These are phyloP conservation scores for Phlyctochytrium planicorne DNA, from an alignment of 192 early-diverging fungal genomes.

Conservation along the genomic window DNA sequence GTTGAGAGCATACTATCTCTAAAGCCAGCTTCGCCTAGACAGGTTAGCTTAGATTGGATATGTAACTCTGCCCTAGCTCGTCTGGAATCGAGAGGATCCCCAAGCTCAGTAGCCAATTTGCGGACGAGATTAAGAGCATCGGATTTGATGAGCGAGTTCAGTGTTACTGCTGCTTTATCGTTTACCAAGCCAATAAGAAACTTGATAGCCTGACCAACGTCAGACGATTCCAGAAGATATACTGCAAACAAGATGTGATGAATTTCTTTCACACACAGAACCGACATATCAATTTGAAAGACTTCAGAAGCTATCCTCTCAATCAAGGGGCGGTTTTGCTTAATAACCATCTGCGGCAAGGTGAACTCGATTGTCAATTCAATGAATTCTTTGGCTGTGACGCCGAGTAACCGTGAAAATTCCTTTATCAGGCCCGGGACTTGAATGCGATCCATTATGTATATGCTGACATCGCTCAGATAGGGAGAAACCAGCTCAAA, in stretches of 20 bases:
- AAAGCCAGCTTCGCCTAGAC: conserved; percentile 33
- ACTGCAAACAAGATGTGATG: conserved; percentile 27
- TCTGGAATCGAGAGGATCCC: conserved; percentile 14
- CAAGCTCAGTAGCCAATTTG: conserved; percentile 37
- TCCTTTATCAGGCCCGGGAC: conserved; percentile 16
- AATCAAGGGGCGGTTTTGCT: conserved; percentile 22
- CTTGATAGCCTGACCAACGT: not conserved
- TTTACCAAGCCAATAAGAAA: conserved; percentile 16
- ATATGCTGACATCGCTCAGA: conserved; percentile 21
- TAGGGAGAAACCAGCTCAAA: conserved; percentile 25
- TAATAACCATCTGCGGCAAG: conserved; percentile 32
- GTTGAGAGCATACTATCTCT: not conserved
- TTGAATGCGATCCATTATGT: conserved; percentile 24
- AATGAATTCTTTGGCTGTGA: conserved; percentile 23
- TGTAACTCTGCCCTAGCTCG: conserved; percentile 6
- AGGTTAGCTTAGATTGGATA: not conserved
- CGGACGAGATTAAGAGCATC: conserved; percentile 23
- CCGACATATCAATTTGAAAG: not conserved
- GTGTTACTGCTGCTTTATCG: conserved; percentile 9
- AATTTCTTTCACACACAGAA: conserved; percentile 32
- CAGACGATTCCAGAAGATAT: conserved; percentile 20
- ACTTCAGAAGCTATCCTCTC: conserved; percentile 11
- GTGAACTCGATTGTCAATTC: conserved; percentile 26
- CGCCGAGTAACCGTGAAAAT: conserved; percentile 19
- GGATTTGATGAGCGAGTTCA: conserved; percentile 14